phyloP scores from a whole-genome alignment of 164 flowering plant species.

The Vitis amurensis region DNA sequence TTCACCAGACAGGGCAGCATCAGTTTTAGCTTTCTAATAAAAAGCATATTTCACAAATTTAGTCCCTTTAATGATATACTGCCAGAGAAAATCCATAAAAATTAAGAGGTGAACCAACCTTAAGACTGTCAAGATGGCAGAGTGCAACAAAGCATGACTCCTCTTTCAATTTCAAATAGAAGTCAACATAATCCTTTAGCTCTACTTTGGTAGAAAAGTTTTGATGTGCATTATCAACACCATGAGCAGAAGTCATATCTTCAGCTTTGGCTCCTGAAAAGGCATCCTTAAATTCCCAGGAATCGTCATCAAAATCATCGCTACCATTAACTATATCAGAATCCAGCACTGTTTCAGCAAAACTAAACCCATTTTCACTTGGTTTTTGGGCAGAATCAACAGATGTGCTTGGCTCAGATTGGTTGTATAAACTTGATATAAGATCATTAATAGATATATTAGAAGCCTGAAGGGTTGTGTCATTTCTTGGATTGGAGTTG shows the following conservation, averaged over 20 bases:
- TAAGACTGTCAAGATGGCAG: slow-evolving; percentile 51
- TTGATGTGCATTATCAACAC: slow-evolving; percentile 14
- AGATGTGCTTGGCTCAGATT: slow-evolving; percentile 36
- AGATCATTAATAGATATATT: slow-evolving; percentile 49
- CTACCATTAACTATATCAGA: slow-evolving; percentile 24
- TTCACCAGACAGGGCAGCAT: slow-evolving; percentile 40
- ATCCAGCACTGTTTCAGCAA: slow-evolving; percentile 7
- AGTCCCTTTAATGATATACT: slow-evolving; percentile 8
- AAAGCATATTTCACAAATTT: slow-evolving; percentile 18
- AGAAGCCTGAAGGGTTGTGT: slow-evolving; percentile 20
- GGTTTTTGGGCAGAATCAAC: slow-evolving; percentile 17
- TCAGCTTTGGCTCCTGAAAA: slow-evolving; percentile 20
- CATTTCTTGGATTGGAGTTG: slow-evolving; percentile 15
- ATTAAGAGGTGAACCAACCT: slow-evolving; percentile 45
- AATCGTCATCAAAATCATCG: slow-evolving; percentile 47
- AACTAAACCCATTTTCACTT: slow-evolving; percentile 26
- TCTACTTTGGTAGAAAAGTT: slow-evolving; percentile 19
- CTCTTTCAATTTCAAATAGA: slow-evolving; percentile 60
- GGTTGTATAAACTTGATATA: slow-evolving; percentile 57
- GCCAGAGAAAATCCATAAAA: not conserved
- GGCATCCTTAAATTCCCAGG: slow-evolving; percentile 75
- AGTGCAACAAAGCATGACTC: slow-evolving; percentile 34
- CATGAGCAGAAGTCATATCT: slow-evolving; percentile 18
- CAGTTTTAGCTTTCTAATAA: slow-evolving; percentile 43
- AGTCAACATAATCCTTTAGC: slow-evolving; percentile 37